Conservation (phyloP, 176 grass and related monocot species). For the Areca catechu region DNA sequence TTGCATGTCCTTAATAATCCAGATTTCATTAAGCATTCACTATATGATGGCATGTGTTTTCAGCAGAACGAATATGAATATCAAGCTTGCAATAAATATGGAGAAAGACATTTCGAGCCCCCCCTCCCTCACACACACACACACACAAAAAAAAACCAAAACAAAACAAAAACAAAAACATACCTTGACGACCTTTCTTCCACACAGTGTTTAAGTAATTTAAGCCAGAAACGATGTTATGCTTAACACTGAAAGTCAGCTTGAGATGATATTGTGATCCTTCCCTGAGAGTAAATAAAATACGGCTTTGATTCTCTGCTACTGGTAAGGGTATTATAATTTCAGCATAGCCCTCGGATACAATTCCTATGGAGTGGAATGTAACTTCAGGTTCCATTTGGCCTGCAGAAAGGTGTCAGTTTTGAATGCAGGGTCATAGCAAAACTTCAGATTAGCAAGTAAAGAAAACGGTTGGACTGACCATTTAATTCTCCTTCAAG, state of each 20-base stretch:
- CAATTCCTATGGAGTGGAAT: constrained; percentile 38
- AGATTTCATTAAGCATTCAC: too few species aligned
- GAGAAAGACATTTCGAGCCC: too few species aligned
- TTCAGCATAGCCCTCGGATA: constrained; percentile 28
- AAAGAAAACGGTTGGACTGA: background rate
- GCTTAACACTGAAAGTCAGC: constrained; percentile 36
- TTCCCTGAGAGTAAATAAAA: constrained; percentile 44
- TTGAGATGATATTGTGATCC: constrained; percentile 32
- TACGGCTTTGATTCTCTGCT: constrained; percentile 16
- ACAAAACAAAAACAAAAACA: background rate
- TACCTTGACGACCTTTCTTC: constrained; percentile 45
- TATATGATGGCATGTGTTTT: too few species aligned
- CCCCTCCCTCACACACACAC: too few species aligned
- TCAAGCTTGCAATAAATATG: too few species aligned
- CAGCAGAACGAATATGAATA: too few species aligned
- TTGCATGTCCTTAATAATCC: too few species aligned
- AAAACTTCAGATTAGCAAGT: background rate
- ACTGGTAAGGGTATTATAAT: constrained; percentile 22
- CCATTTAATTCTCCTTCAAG: constrained; percentile 23
- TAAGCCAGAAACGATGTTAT: constrained; percentile 47
- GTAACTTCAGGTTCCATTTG: constrained; percentile 33
- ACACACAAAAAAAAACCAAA: too few species aligned
- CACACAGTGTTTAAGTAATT: constrained; percentile 36
- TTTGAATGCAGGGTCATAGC: too few species aligned
- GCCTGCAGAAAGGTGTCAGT: constrained; percentile 2